Evolutionary conservation across 192 early-diverging fungal species (phyloP).

Genomic region (Pilaira anomala): DNA sequence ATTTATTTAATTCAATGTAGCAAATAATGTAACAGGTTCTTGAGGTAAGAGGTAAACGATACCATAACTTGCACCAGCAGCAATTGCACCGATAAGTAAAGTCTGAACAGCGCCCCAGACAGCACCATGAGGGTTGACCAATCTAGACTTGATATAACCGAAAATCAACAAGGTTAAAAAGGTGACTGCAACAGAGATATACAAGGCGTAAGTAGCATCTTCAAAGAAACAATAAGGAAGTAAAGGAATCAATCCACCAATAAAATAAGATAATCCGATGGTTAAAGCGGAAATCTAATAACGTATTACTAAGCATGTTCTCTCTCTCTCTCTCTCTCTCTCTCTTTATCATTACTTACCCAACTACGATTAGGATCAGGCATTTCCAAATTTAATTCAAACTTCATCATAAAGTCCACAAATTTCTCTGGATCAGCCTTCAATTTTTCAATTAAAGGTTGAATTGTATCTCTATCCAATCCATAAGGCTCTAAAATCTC

Average conservation of each 20-base stretch:
- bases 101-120: conserved; percentile 44
- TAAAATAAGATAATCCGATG: conserved; percentile 58
- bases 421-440: conserved; percentile 49
- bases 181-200: conserved; percentile 51
- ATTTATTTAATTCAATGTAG: too few relatives aligned
- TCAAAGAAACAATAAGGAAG: conserved; percentile 55
- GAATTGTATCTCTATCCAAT: conserved; percentile 40
- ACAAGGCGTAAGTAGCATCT: conserved; percentile 39
- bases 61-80: conserved; percentile 41
- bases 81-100: conserved; percentile 43
- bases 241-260: conserved; percentile 64
- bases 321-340: neutral
- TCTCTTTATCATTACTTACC: conserved; percentile 29
- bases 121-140: conserved; percentile 43
- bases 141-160: conserved; percentile 53
- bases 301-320: neutral
- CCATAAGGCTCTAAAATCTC: conserved; percentile 68
- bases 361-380: conserved; percentile 54
- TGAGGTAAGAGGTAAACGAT: conserved; percentile 24
- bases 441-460: conserved; percentile 53
- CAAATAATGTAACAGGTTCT: neutral
- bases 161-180: conserved; percentile 54
- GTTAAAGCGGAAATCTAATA: conserved; percentile 56
- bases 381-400: conserved; percentile 58
- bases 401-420: conserved; percentile 76